Percentiles rank a stretch among this genome's conserved stretches.
Evolutionary conservation across 495 filamentous ascomycete genomes (phyloP).

Genomic region (Neurospora tetraspora): DNA sequence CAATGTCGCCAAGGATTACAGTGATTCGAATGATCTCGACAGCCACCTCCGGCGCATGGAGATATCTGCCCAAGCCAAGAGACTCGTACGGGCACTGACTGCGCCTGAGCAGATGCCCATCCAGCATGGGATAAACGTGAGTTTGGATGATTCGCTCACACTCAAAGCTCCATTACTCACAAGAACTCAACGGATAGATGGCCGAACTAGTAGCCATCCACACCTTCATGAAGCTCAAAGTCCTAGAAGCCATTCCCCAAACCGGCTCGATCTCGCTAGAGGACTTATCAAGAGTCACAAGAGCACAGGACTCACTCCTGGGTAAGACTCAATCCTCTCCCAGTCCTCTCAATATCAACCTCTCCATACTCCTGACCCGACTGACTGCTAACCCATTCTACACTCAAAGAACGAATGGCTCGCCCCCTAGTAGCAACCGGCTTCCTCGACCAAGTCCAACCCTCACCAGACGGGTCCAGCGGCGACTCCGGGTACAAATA

Average conservation of each 20-base stretch:
- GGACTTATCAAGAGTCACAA: slow-evolving; percentile 9
- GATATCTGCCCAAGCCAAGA: slow-evolving; percentile 8
- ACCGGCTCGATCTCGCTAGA: slow-evolving; percentile 9
- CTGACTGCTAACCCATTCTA: background rate
- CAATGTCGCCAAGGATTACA: slow-evolving; percentile 6
- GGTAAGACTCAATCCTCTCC: background rate
- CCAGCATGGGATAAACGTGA: slow-evolving; percentile 15
- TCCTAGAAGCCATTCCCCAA: slow-evolving; percentile 10
- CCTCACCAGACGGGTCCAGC: background rate
- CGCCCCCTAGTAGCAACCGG: slow-evolving; percentile 13
- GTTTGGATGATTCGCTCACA: too few species aligned
- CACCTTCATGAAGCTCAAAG: slow-evolving; percentile 15
- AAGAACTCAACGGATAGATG: slow-evolving; percentile 4
- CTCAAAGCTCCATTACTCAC: background rate
- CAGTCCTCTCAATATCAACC: background rate
- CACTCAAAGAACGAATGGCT: slow-evolving; percentile 9
- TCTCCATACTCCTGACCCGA: background rate
- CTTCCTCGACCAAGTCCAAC: slow-evolving; percentile 13
- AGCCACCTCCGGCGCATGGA: slow-evolving; percentile 8
- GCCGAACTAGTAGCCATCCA: slow-evolving; percentile 12
- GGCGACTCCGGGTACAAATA: too few species aligned
- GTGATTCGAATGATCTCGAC: slow-evolving; percentile 5
- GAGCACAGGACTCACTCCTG: slow-evolving; percentile 11
- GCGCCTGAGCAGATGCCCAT: slow-evolving; percentile 10
- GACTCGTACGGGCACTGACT: slow-evolving; percentile 6